Conservation (phyloP, 768 basidiomycete species). For the Amanita rimosa region DNA sequence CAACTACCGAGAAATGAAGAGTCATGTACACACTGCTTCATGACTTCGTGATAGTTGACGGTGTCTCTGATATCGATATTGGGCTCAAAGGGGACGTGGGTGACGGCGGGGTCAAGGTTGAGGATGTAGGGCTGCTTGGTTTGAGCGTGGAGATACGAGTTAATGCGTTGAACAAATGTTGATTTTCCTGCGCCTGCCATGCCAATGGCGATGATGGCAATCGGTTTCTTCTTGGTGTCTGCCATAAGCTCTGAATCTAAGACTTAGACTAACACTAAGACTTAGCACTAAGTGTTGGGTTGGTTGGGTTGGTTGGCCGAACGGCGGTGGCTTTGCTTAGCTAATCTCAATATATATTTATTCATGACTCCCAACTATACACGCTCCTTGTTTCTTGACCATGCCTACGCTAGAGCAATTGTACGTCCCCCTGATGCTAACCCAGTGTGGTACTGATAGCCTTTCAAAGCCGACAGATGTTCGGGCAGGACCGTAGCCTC, state of each 20-base stretch:
- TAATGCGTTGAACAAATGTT: slow-evolving; percentile 91
- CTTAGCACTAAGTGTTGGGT: too few species aligned
- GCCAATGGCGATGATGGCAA: slow-evolving; percentile 83
- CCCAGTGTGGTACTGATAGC: neutral
- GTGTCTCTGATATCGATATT: slow-evolving; percentile 99
- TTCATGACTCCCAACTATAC: too few species aligned
- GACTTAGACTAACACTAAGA: too few species aligned
- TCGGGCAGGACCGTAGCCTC: neutral
- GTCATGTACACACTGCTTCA: slow-evolving; percentile 84
- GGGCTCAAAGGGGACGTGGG: slow-evolving; percentile 83
- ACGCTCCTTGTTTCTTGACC: neutral
- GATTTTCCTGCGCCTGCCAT: slow-evolving; percentile 99
- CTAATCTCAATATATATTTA: too few species aligned
- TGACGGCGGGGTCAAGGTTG: slow-evolving; percentile 95
- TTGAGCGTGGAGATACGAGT: slow-evolving; percentile 75
- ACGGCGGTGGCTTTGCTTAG: neutral
- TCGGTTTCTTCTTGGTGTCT: slow-evolving; percentile 44
- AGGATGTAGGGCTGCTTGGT: slow-evolving; percentile 83
- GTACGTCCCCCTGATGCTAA: neutral
- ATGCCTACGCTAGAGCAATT: neutral
- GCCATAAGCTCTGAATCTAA: neutral
- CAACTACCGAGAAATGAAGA: slow-evolving; percentile 10
- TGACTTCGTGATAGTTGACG: slow-evolving; percentile 94
- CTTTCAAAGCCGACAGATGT: neutral
- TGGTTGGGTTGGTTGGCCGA: too few species aligned